Evolutionary conservation across 306 rosid species (phyloP), one percentile per base, ranked within the genome.

Genomic region (Vicia sativa): DNA sequence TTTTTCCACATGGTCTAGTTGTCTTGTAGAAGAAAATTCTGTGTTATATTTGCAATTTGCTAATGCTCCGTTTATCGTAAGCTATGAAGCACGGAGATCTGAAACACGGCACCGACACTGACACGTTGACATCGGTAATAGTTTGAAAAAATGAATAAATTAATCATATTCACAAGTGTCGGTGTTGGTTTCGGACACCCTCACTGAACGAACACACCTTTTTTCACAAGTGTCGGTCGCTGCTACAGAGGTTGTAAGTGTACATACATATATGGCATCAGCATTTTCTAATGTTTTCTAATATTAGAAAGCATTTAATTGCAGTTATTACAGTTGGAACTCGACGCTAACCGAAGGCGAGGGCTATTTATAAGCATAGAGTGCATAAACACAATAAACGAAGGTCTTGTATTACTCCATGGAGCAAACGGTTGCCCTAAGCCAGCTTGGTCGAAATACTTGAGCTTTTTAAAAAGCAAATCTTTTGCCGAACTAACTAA

Each of bases 381-480:
- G 83, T 90, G 97, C 67, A 87, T 90, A 10, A 88, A 88, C 77
- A 85, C 80, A 59, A 67, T 93, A 76, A 93, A 93, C 69, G 95
- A 93, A 77, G 99, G 99, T 72, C 90, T 93, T 45, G 29, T 88
- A 45, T 80, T 82, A 49, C 99, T 90, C 73, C 99, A 93, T 42
- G 86, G 78, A 39, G 96, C 81, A 70, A 81, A 88, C 58, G 91
- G 97, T 43, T 93, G 99, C 72, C 86, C 95, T 41, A 86, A 88
- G 75, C 96, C 95, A 49, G 34, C 50, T 9, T 86, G 96, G 97
- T 82, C 99, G 18, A 93, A 81, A 81, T 93, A 90, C 81, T 55
- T 87, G 81, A 93, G 96, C 79, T 93, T 90, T 79, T 62, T 93
- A 57, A 90, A 83, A 76, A 85, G 97, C 86, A 90, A 88, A 80